phyloP scores from a whole-genome alignment of 2,329 filamentous ascomycete genomes.

The Nemania bipapillata region DNA sequence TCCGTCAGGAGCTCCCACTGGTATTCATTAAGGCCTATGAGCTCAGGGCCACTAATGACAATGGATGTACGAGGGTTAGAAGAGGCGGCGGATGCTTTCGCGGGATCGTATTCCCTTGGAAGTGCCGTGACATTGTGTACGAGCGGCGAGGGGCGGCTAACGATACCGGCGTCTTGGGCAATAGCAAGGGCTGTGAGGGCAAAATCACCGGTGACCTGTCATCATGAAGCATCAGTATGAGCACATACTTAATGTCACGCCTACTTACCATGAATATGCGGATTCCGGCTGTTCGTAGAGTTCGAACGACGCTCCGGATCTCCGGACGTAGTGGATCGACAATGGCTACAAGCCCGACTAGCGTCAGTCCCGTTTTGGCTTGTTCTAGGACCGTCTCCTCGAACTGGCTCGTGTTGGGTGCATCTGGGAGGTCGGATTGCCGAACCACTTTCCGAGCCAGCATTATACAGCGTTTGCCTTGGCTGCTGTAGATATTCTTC shows the following conservation, averaged over 20 bases:
- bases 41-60: conserved; percentile 72
- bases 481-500: conserved; percentile 75
- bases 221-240: not conserved
- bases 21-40: conserved; percentile 71
- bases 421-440: conserved; percentile 53
- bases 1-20: conserved; percentile 74
- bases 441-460: conserved; percentile 70
- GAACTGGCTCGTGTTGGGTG: conserved; percentile 60
- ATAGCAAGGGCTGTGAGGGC: conserved; percentile 79
- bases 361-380: conserved; percentile 71
- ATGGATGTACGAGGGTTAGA: conserved; percentile 60
- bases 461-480: conserved; percentile 74
- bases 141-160: conserved; percentile 62
- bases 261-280: conserved; percentile 76
- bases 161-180: conserved; percentile 76
- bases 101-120: conserved; percentile 48
- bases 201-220: conserved; percentile 77
- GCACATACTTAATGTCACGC: not conserved
- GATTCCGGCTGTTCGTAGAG: conserved; percentile 74
- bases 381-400: conserved; percentile 68
- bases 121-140: conserved; percentile 68
- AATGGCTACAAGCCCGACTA: conserved; percentile 79
- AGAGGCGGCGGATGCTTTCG: conserved; percentile 37
- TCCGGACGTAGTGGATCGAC: conserved; percentile 82
- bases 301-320: conserved; percentile 73